A percentile compares a stretch with the other conserved stretches of the same genome.
These are phyloP conservation scores for Withania somnifera DNA, from an alignment of 305 asterid genomes.

Conservation along the genomic window DNA sequence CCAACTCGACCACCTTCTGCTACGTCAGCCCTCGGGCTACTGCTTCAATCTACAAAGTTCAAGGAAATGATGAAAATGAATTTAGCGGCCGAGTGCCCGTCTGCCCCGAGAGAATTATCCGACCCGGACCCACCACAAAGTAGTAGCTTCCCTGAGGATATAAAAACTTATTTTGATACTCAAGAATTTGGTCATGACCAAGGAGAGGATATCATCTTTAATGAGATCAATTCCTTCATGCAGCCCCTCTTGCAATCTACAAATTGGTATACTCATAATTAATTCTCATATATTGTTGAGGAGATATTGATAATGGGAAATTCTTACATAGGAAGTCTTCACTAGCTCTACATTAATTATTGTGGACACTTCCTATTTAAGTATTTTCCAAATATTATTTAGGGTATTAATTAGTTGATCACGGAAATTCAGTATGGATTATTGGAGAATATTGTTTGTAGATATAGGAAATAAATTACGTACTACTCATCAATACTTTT, in stretches of 20 bases:
- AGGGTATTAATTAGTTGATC: neutral
- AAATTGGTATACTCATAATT: too few species aligned
- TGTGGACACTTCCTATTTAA: constrained; percentile 3
- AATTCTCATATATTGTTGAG: neutral
- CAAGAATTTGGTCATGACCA: constrained; percentile 28
- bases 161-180: constrained; percentile 34
- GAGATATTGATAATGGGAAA: neutral
- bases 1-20: constrained; percentile 34
- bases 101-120: constrained; percentile 9
- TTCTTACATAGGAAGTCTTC: constrained; percentile 7
- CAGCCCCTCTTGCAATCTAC: constrained; percentile 43
- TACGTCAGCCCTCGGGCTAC: constrained; percentile 65
- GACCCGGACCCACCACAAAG: constrained; percentile 27
- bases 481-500: neutral
- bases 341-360: neutral
- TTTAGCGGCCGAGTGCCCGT: constrained; percentile 38
- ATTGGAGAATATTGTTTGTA: neutral
- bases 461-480: neutral
- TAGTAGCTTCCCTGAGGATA: constrained; percentile 44
- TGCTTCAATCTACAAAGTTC: constrained; percentile 64
- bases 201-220: constrained; percentile 46
- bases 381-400: neutral
- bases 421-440: neutral
- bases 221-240: constrained; percentile 60
- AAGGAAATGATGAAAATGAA: constrained; percentile 86